A percentile compares a stretch with the other conserved stretches of the same genome.
These are phyloP conservation scores for Populus alba DNA, from an alignment of 345 rosid species.

Conservation along the genomic window DNA sequence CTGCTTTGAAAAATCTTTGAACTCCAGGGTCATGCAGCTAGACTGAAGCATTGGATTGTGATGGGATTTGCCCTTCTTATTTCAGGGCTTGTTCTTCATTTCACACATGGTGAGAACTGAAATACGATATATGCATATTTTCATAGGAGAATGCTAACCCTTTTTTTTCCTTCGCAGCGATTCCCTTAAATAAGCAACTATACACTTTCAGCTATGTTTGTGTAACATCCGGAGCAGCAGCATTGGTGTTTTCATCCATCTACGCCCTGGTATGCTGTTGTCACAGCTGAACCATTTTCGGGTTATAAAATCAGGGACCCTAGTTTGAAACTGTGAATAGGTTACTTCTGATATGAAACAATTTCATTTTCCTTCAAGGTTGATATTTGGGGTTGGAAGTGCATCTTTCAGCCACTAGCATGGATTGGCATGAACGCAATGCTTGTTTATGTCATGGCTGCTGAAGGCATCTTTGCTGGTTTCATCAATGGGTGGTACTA, in stretches of 20 bases:
- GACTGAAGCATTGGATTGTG: slow-evolving; percentile 74
- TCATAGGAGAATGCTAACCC: background rate
- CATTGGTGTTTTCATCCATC: slow-evolving; percentile 62
- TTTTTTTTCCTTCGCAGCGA: slow-evolving; percentile 41
- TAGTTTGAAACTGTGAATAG: background rate
- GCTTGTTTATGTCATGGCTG: slow-evolving; percentile 96
- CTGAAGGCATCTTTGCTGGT: slow-evolving; percentile 82
- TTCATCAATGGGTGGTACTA: slow-evolving; percentile 90
- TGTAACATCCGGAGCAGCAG: slow-evolving; percentile 80
- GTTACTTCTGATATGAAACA: background rate
- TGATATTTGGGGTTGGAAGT: slow-evolving; percentile 49
- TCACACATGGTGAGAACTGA: slow-evolving; percentile 55
- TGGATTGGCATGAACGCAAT: slow-evolving; percentile 98
- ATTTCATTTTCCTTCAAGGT: slow-evolving; percentile 42
- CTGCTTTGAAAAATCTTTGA: slow-evolving; percentile 2
- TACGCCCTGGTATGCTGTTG: slow-evolving; percentile 56
- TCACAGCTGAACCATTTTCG: background rate
- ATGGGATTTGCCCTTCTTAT: slow-evolving; percentile 56
- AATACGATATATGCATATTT: background rate
- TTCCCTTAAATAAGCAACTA: slow-evolving; percentile 80
- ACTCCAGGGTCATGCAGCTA: slow-evolving; percentile 52
- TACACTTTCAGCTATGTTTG: slow-evolving; percentile 81
- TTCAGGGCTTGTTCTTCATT: slow-evolving; percentile 62
- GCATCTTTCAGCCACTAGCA: slow-evolving; percentile 54
- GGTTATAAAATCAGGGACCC: background rate